phyloP scores from a whole-genome alignment of 306 rosid species.

The Cicer bijugum region DNA sequence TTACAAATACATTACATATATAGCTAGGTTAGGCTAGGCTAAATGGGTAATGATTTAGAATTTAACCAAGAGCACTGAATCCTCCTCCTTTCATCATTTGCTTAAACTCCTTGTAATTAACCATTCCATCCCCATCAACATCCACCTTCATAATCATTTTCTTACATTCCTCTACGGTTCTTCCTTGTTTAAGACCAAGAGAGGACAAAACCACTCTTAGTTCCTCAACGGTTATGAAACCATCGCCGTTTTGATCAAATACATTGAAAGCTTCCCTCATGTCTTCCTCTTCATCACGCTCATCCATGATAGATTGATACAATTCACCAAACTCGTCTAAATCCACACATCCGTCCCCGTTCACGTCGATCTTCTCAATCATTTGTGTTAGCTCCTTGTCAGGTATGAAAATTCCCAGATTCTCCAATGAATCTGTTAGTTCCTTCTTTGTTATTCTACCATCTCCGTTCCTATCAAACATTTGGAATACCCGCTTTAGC shows the following conservation, averaged over 20 bases:
- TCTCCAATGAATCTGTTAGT: constrained; percentile 67
- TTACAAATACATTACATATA: background rate
- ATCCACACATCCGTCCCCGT: constrained; percentile 80
- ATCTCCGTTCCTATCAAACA: constrained; percentile 86
- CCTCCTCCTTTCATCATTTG: constrained; percentile 91
- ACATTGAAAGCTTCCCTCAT: constrained; percentile 87
- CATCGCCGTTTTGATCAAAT: constrained; percentile 82
- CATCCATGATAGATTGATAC: constrained; percentile 70
- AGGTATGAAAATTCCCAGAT: constrained; percentile 70
- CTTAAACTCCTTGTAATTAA: constrained; percentile 74
- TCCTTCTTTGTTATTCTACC: constrained; percentile 77
- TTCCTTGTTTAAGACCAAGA: constrained; percentile 80
- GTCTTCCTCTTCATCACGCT: constrained; percentile 71
- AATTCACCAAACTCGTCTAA: constrained; percentile 73
- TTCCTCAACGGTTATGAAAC: constrained; percentile 83
- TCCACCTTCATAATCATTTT: constrained; percentile 87
- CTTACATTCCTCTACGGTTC: constrained; percentile 80
- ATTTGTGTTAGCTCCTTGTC: constrained; percentile 65
- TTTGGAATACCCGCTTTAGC: constrained; percentile 68
- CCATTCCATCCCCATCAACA: constrained; percentile 88
- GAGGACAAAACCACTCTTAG: constrained; percentile 70
- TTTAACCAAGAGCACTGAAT: constrained; percentile 56
- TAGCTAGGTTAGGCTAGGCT: constrained; percentile 33
- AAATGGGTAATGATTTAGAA: background rate
- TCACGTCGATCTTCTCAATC: constrained; percentile 71